Conservation (phyloP, 495 filamentous ascomycete species). For the Tricharina praecox region DNA sequence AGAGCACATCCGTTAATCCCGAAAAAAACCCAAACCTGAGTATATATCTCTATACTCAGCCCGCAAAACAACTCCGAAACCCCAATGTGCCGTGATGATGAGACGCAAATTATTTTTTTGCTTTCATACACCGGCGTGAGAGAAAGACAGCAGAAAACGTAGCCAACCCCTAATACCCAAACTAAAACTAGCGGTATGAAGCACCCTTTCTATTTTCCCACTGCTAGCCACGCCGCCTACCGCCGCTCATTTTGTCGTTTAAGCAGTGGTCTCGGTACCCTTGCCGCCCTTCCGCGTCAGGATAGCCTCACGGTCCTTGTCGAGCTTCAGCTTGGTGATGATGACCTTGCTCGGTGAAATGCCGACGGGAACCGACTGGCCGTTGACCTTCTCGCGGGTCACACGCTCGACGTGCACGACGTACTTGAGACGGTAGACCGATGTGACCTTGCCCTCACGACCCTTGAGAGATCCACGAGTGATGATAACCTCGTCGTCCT, state of each 20-base stretch:
- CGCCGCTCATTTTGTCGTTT: too few relatives aligned
- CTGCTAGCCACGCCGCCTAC: too few relatives aligned
- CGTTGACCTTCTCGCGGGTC: constrained; percentile 82
- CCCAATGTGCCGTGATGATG: neutral
- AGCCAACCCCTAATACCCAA: too few relatives aligned
- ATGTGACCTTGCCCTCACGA: constrained; percentile 84
- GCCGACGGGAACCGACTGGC: constrained; percentile 73
- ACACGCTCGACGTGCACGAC: constrained; percentile 84
- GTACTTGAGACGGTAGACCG: constrained; percentile 96
- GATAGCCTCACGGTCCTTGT: constrained; percentile 94
- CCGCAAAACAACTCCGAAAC: too few relatives aligned
- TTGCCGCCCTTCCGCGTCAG: constrained; percentile 56
- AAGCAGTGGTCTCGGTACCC: constrained; percentile 28
- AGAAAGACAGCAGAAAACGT: constrained; percentile 17
- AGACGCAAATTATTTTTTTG: constrained; percentile 3
- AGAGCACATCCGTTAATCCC: too few relatives aligned
- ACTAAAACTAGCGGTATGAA: too few relatives aligned
- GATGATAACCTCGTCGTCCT: constrained; percentile 88
- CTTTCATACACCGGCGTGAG: neutral
- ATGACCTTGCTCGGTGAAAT: constrained; percentile 84
- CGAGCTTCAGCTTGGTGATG: constrained; percentile 94
- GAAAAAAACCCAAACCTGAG: too few relatives aligned
- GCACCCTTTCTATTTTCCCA: too few relatives aligned
- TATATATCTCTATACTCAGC: too few relatives aligned
- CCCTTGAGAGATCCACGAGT: constrained; percentile 83